Base-by-base conservation (phyloP, 768 basidiomycete genomes). In the Fistulinella prunicolor region DNA sequence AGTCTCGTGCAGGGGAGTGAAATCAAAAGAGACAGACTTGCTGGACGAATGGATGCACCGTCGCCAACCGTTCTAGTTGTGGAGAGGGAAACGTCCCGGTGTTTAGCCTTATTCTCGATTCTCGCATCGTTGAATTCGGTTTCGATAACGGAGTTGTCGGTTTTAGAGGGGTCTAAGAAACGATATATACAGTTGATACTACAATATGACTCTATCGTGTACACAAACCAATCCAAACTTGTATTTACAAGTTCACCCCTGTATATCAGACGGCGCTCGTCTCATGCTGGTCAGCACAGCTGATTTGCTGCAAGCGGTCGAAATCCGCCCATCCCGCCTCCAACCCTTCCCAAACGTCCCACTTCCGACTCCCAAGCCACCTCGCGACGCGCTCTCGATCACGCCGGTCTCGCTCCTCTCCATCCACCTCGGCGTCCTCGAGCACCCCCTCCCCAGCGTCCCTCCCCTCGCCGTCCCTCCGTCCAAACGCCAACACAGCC, bases 401-500 rank as follows among this genome's bases (percentile, higher is more conserved):
- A 58, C 20, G 41, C 38, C 17, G 42, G 23, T 34, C 57, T 12
- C 9, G 51, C 19, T 28, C 47, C 7, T 46, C 52, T 52, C 47
- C 26, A 69, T 44, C 19, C 2, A 3, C 74, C 0, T 67, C 77
- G 5, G 67, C 75, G 5, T 80, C 79, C 50, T 89, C 86, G 40
- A 96, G 70, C 3, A 94, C 78, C 9, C 71, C 73, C 20, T 92
- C 82, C 0, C 92, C 91, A 17, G 45, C 55, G 13, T 45, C 50
- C 0, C 80, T 83, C 66, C 87, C 84, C 38, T 60, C 47, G 8
- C 60, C 60, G 3, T 47, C 37, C 48, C 26, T 47, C 12, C 61
- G 45, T 14, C 58, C 61, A 37, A 98, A 68, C 32, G 87, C 83
- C 53, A 93, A 64, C 9, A 88, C 86, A 3, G 85, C 78, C 94